phyloP scores from a whole-genome alignment of 352 stramenopile species.

The Pythium sp. region DNA sequence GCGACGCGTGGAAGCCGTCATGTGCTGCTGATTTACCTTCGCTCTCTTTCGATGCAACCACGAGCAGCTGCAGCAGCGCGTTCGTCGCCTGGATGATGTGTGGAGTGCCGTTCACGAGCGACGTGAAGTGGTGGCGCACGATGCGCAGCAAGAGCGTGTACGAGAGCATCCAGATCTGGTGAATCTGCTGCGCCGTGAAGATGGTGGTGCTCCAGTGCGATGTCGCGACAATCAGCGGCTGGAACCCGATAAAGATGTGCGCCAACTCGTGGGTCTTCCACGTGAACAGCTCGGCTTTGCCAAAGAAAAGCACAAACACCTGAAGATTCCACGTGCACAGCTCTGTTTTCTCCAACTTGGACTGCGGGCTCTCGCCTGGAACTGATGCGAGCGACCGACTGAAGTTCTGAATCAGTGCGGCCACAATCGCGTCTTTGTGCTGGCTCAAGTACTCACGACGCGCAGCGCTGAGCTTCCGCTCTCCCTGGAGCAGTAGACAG shows the following conservation, averaged over 20 bases:
- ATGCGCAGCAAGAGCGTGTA: constrained; percentile 78
- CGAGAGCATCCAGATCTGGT: constrained; percentile 74
- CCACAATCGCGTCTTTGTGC: constrained; percentile 49
- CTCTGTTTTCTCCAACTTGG: constrained; percentile 10
- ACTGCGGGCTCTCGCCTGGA: background rate
- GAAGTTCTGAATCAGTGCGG: constrained; percentile 46
- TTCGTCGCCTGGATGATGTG: constrained; percentile 70
- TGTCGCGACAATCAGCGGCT: constrained; percentile 40
- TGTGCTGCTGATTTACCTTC: background rate
- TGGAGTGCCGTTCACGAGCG: constrained; percentile 58
- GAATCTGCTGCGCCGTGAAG: constrained; percentile 37
- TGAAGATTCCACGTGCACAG: constrained; percentile 54
- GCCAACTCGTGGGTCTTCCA: constrained; percentile 74
- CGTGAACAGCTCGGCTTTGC: constrained; percentile 75
- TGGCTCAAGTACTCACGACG: constrained; percentile 51
- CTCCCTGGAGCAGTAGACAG: constrained; percentile 49
- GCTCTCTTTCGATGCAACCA: constrained; percentile 19
- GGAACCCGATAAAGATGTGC: constrained; percentile 65
- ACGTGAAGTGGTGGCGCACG: constrained; percentile 72
- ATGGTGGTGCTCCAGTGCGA: constrained; percentile 23
- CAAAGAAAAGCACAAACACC: constrained; percentile 65
- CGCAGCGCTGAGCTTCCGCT: constrained; percentile 54
- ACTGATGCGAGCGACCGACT: constrained; percentile 27
- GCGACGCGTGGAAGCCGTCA: background rate
- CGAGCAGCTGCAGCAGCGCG: constrained; percentile 62